These are phyloP conservation scores for Coniochaeta pulveracea DNA, from an alignment of 2,329 filamentous ascomycete species.

Conservation along the genomic window DNA sequence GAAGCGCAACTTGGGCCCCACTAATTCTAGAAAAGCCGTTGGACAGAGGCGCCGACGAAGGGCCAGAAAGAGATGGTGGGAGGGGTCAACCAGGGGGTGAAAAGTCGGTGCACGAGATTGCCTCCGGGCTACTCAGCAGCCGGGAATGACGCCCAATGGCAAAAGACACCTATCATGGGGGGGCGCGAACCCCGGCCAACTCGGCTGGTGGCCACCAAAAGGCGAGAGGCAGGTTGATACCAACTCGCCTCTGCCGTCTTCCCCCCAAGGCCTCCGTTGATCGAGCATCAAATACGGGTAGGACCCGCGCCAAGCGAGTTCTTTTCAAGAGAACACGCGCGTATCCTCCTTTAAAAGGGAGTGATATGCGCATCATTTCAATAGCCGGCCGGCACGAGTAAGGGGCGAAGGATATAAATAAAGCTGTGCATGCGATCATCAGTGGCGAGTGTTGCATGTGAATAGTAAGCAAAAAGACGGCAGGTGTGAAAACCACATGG, in stretches of 20 bases:
- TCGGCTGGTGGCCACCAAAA: slow-evolving; percentile 27
- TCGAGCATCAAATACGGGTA: too few species aligned
- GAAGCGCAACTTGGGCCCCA: slow-evolving; percentile 25
- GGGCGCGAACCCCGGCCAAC: slow-evolving; percentile 19
- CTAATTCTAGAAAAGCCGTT: slow-evolving; percentile 34
- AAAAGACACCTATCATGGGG: slow-evolving; percentile 4
- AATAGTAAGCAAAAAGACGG: too few species aligned
- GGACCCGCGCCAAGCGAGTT: too few species aligned
- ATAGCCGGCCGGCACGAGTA: too few species aligned
- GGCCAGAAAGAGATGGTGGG: slow-evolving; percentile 27
- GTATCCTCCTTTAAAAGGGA: too few species aligned
- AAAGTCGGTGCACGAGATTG: slow-evolving; percentile 37
- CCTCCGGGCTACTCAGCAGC: slow-evolving; percentile 18
- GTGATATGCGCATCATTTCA: too few species aligned
- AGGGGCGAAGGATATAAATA: too few species aligned
- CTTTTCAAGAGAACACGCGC: too few species aligned
- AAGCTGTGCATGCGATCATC: too few species aligned
- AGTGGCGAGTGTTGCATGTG: too few species aligned
- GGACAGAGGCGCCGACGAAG: slow-evolving; percentile 27
- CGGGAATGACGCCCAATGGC: slow-evolving; percentile 7
- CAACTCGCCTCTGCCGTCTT: slow-evolving; percentile 8
- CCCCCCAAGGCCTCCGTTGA: too few species aligned
- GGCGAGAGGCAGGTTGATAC: slow-evolving; percentile 9
- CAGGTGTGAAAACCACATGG: too few species aligned
- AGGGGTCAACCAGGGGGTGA: slow-evolving; percentile 14